Percentiles rank a stretch among this genome's conserved stretches.
Conservation (phyloP, 352 stramenopile species). For the Globisporangium cylindrosporum region DNA sequence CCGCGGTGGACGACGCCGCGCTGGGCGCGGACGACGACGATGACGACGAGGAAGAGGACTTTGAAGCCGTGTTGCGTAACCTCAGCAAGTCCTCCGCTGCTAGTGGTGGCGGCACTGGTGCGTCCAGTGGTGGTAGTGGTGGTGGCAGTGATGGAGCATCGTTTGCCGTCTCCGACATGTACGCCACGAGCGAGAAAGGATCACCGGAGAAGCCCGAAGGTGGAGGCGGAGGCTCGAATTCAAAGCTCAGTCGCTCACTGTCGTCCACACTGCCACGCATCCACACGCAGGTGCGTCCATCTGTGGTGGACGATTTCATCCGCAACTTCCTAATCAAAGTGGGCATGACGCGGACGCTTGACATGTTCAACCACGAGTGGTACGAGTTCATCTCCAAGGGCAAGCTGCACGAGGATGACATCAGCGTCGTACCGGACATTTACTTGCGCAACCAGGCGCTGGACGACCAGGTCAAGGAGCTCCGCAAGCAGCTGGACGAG, state of each 20-base stretch:
- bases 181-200: constrained; percentile 6
- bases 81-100: constrained; percentile 59
- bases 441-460: constrained; percentile 92
- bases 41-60: constrained; percentile 77
- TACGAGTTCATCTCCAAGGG: constrained; percentile 93
- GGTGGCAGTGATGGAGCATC: constrained; percentile 14
- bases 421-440: constrained; percentile 91
- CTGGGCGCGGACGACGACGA: constrained; percentile 43
- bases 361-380: constrained; percentile 96
- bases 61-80: constrained; percentile 78
- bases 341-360: constrained; percentile 86
- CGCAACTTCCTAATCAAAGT: constrained; percentile 95
- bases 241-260: constrained; percentile 5
- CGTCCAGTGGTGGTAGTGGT: constrained; percentile 9
- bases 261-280: constrained; percentile 20
- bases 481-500: constrained; percentile 85
- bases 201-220: constrained; percentile 16
- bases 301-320: constrained; percentile 94
- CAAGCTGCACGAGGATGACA: constrained; percentile 88
- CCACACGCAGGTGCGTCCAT: constrained; percentile 75
- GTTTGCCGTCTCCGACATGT: constrained; percentile 17
- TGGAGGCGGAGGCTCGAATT: neutral
- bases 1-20: constrained; percentile 59
- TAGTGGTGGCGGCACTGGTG: neutral
- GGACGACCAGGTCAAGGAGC: constrained; percentile 86